Evolutionary conservation across 2,329 filamentous ascomycete genomes (phyloP), one percentile per base, ranked within the genome.

Genomic region (Phialophora tarda): DNA sequence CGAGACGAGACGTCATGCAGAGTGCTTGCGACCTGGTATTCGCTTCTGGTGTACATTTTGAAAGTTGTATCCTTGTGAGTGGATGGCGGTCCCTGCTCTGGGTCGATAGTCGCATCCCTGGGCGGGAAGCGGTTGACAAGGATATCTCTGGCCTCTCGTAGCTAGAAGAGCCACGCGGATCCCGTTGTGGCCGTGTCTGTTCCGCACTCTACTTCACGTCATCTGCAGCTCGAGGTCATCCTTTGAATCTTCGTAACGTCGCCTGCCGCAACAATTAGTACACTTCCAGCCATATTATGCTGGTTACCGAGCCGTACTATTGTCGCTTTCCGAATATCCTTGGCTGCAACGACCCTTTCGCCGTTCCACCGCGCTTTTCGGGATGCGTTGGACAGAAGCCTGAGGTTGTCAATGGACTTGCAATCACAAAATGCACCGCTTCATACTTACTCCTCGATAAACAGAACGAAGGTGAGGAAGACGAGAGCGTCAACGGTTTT

Each of bases 401-500:
- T 93, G 72, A 5, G 41, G 21, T 14, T 50, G 38, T 24, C 17
- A 30, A 50, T 50, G 28, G 66, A 55, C 58, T 47, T 32, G 24
- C 12, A 3, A n/a, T 23, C 23, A 6, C n/a, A 23, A 23, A 26
- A 51, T 24, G 26, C 7, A 21, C 34, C 5, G 28, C 26, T 23
- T 12, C 28, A 69, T n/a, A 50, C 63, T 28, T 78, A 87, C 84
- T 86, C 83, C 76, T 88, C 83, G 74, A 96, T 89, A 72, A 96
- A 96, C 1, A 95, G 83, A 70, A 91, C 86, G 71, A 96, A 96
- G 75, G 95, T 88, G 65, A 96, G 83, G 74, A 91, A 96, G 69
- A 96, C 92, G 80, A 94, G 83, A 65, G 96, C 88, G 78, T 97
- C 93, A 32, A 89, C 90, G 78, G 95, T 93, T 78, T 92, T 95